Evolutionary conservation across 75 land plant species (phyloP), one percentile per base, ranked within the genome.

Genomic region (Selaginella tamariscina): DNA sequence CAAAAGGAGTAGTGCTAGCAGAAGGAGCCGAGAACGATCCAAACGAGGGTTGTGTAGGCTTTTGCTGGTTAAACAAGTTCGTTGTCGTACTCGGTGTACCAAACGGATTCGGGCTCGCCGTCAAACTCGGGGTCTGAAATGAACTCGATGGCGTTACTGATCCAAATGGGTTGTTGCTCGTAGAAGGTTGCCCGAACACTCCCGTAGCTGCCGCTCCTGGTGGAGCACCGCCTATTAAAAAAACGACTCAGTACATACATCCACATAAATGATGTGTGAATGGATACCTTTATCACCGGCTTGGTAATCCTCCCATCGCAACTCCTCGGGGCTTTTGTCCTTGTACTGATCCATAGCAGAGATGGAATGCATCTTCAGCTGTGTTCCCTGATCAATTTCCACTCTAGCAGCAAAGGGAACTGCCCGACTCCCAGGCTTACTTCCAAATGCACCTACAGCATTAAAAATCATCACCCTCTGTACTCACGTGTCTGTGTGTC

Each of bases 301-400:
- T 71, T 87, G 96, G 66, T 89, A 93, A 68, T 93, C 98, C 70
- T 93, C 98, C 96, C 96, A 93, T 60, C 96, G 77, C 57, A 93
- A 73, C 64, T 93, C 98, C 68, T 93, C 98, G 32, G 79, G 92
- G 63, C 87, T 84, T 70, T 87, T 95, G 22, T 87, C 86, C 68
- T 91, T 90, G 78, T 95, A 91, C 29, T 74, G 80, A 66, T 88
- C 88, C 88, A 95, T 95, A 33, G 99, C 99, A n/a, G 92, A 91
- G 67, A 95, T 95, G 13, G 96, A 95, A 91, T 81, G 68, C 90
- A 72, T 68, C 84, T 95, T 20, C 87, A 93, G 49, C 77, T 64
- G 68, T 83, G 88, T 13, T 68, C 72, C 44, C 32, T 68, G 8
- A 54, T 80, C 83, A 70, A 71, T 67, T 29, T 95, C 99, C 60